Percentiles rank a stretch among this genome's conserved stretches.
phyloP scores from a whole-genome alignment of 2,329 filamentous ascomycete genomes.

The Fusarium piperis region DNA sequence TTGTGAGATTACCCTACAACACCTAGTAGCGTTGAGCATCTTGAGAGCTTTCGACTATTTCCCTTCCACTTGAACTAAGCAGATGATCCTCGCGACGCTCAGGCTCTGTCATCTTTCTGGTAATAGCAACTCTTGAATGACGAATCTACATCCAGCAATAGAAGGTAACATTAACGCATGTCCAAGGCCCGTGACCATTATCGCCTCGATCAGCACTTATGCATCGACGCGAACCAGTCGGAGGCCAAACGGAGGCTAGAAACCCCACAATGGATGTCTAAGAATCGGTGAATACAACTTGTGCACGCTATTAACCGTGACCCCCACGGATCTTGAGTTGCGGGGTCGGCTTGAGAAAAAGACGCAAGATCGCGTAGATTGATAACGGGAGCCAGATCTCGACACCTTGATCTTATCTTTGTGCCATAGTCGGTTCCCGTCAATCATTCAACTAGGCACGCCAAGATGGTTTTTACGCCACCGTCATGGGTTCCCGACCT shows the following conservation, averaged over 20 bases:
- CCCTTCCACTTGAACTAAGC: neutral
- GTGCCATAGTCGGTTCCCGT: rapidly evolving
- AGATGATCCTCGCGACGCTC: neutral
- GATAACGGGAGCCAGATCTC: neutral
- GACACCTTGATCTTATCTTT: neutral
- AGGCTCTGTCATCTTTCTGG: neutral
- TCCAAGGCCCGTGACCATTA: neutral
- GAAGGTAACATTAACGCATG: neutral
- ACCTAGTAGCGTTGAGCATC: neutral
- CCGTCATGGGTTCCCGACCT: slow-evolving; percentile 17
- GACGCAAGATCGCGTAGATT: neutral
- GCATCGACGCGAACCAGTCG: neutral
- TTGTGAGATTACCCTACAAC: neutral
- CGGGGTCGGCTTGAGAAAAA: neutral
- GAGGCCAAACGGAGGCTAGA: neutral
- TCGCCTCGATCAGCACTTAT: neutral
- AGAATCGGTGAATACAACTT: neutral
- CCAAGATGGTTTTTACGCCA: slow-evolving; percentile 6
- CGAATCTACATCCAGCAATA: neutral
- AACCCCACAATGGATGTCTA: neutral
- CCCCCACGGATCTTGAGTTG: neutral
- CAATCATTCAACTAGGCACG: rapidly evolving
- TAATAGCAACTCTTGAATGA: neutral
- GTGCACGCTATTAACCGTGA: neutral
- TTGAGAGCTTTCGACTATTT: neutral